Evolutionary conservation across 2,329 filamentous ascomycete genomes (phyloP).

Genomic region (Penicillium expansum): DNA sequence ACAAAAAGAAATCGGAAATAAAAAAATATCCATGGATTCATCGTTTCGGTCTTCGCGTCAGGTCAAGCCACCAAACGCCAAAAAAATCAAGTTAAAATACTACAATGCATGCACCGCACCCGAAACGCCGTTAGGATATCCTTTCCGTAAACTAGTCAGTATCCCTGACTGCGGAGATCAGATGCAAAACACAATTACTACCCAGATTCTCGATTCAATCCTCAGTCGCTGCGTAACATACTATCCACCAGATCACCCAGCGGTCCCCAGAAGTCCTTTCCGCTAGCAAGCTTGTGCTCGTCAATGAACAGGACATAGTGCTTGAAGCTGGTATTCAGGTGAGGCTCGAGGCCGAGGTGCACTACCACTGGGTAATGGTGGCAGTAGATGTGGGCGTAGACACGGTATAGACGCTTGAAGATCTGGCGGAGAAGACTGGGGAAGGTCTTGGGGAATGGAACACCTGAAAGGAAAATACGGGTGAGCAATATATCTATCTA

Average conservation of each 20-base stretch:
- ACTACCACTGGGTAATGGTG: slow-evolving; percentile 98
- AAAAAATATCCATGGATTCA: slow-evolving; percentile 2
- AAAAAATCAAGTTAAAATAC: slow-evolving; percentile 9
- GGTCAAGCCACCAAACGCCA: slow-evolving; percentile 9
- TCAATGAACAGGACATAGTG: slow-evolving; percentile 99
- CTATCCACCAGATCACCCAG: slow-evolving; percentile 94
- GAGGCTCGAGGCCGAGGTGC: slow-evolving; percentile 90
- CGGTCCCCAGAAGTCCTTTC: slow-evolving; percentile 96
- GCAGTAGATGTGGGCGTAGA: slow-evolving; percentile 99
- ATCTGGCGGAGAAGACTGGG: slow-evolving; percentile 85
- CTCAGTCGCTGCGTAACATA: slow-evolving; percentile 88
- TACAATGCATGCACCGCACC: slow-evolving; percentile 20
- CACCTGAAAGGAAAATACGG: slow-evolving; percentile 53
- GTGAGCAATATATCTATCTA: neutral
- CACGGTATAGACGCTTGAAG: slow-evolving; percentile 97
- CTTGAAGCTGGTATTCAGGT: slow-evolving; percentile 99
- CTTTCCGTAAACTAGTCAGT: slow-evolving; percentile 5
- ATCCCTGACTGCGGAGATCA: slow-evolving; percentile 2
- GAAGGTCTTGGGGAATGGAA: slow-evolving; percentile 93
- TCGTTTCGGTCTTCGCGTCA: neutral
- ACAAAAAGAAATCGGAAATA: neutral
- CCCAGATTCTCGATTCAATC: neutral
- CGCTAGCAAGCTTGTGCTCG: slow-evolving; percentile 87
- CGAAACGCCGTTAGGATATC: slow-evolving; percentile 21
- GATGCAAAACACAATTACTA: slow-evolving; percentile 9